These are phyloP conservation scores for Xerocomus amazonicus DNA, from an alignment of 1,284 basidiomycete genomes.

Conservation along the genomic window DNA sequence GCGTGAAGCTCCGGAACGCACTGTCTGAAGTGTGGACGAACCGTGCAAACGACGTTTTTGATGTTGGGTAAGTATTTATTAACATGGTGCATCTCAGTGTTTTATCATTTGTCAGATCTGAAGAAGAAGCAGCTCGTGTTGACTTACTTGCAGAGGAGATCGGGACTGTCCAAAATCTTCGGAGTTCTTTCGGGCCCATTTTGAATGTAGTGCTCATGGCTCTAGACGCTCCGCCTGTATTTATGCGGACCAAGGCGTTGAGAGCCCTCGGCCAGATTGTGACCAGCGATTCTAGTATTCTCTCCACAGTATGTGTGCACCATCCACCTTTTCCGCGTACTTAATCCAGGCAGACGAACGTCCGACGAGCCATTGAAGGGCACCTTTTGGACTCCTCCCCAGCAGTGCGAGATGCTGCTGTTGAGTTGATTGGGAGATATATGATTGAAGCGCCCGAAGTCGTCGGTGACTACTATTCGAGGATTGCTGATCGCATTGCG, in stretches of 20 bases:
- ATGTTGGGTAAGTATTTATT: conserved; percentile 56
- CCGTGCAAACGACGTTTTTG: conserved; percentile 64
- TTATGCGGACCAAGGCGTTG: conserved; percentile 87
- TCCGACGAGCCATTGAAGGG: conserved; percentile 80
- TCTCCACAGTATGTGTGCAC: conserved; percentile 52
- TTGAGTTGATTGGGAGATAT: conserved; percentile 94
- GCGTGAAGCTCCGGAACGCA: conserved; percentile 53
- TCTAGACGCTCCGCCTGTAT: conserved; percentile 78
- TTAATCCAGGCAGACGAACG: conserved; percentile 51
- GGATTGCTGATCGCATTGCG: conserved; percentile 83
- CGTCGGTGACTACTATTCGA: conserved; percentile 80
- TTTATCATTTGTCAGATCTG: conserved; percentile 42
- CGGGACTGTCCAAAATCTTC: conserved; percentile 68
- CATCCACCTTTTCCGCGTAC: background rate
- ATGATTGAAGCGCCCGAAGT: conserved; percentile 84
- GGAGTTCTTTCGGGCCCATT: conserved; percentile 77
- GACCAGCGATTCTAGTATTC: conserved; percentile 79
- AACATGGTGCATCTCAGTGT: background rate
- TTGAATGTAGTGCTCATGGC: conserved; percentile 72
- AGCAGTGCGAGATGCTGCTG: conserved; percentile 91
- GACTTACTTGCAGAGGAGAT: conserved; percentile 73
- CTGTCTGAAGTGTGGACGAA: conserved; percentile 69
- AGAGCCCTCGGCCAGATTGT: conserved; percentile 83
- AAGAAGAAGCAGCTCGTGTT: conserved; percentile 62
- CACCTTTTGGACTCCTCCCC: conserved; percentile 89